These are phyloP conservation scores for Salix caprea DNA, from an alignment of 345 rosid species.

Conservation along the genomic window DNA sequence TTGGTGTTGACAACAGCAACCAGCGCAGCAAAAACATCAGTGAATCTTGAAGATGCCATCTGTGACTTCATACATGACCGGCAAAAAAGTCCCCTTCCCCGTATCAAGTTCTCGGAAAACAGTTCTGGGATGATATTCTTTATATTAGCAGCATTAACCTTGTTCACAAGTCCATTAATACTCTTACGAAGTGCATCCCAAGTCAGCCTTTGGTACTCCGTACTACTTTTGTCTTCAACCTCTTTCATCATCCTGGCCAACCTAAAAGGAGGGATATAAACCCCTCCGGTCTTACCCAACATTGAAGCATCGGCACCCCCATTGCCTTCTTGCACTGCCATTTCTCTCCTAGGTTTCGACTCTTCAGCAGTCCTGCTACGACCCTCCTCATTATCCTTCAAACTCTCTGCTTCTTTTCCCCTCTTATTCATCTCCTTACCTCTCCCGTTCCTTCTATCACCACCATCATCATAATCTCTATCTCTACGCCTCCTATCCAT, in stretches of 20 bases:
- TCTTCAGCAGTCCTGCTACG: slow-evolving; percentile 27
- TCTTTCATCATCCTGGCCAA: slow-evolving; percentile 89
- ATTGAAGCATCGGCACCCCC: slow-evolving; percentile 25
- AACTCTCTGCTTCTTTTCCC: slow-evolving; percentile 15
- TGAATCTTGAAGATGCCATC: slow-evolving; percentile 91
- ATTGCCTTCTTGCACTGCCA: slow-evolving; percentile 34
- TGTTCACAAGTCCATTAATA: slow-evolving; percentile 86
- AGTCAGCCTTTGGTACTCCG: slow-evolving; percentile 77
- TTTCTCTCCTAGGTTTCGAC: slow-evolving; percentile 23
- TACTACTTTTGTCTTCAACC: slow-evolving; percentile 72
- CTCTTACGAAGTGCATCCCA: slow-evolving; percentile 99
- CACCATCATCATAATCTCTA: slow-evolving; percentile 25
- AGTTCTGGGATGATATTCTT: slow-evolving; percentile 82
- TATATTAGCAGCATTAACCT: slow-evolving; percentile 78
- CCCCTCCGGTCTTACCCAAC: slow-evolving; percentile 71
- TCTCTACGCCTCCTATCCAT: slow-evolving; percentile 6
- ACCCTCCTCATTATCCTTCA: slow-evolving; percentile 25
- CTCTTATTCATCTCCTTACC: slow-evolving; percentile 26
- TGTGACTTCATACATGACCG: slow-evolving; percentile 93
- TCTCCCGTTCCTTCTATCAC: slow-evolving; percentile 19
- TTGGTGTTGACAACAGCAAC: slow-evolving; percentile 83
- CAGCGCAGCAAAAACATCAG: slow-evolving; percentile 83
- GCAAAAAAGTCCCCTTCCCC: slow-evolving; percentile 90
- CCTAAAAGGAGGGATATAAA: slow-evolving; percentile 85
- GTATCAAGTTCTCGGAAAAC: slow-evolving; percentile 78